Conservation (phyloP, 176 grass and related monocot genomes). For the Areca catechu region DNA sequence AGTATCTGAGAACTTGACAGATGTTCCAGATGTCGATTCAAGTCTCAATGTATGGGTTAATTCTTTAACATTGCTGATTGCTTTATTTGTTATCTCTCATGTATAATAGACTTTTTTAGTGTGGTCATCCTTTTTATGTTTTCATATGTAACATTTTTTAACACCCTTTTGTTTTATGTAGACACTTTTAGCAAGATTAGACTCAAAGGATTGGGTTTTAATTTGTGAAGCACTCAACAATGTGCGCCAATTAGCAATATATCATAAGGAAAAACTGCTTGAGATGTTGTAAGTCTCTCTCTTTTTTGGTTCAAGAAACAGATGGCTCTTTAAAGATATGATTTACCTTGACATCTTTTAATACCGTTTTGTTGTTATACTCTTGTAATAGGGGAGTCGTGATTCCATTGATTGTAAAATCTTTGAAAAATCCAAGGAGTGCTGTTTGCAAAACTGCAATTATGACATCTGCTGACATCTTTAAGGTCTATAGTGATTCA, state of each 20-base stretch:
- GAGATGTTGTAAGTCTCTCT: conserved; percentile 61
- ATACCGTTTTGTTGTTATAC: conserved; percentile 1
- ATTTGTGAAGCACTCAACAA: conserved; percentile 95
- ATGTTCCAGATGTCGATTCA: conserved; percentile 21
- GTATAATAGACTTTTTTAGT: too few species aligned
- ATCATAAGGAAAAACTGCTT: conserved; percentile 71
- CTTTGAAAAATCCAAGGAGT: conserved; percentile 94
- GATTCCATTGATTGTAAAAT: conserved; percentile 84
- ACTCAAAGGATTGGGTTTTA: conserved; percentile 86
- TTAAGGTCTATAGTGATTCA: conserved; percentile 67
- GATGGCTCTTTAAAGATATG: too few species aligned
- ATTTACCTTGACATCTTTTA: neutral
- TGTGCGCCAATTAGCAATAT: conserved; percentile 73
- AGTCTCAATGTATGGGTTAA: conserved; percentile 18
- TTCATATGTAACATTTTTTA: conserved; percentile 1
- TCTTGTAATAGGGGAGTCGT: conserved; percentile 44
- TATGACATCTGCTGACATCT: conserved; percentile 90
- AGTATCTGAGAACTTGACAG: conserved; percentile 24
- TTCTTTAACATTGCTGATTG: neutral
- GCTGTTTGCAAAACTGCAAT: conserved; percentile 93
- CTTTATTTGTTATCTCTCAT: neutral
- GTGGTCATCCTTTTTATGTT: neutral
- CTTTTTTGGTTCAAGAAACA: too few species aligned
- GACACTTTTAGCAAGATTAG: conserved; percentile 75
- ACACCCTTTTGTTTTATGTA: conserved; percentile 23